Evolutionary conservation across 495 filamentous ascomycete species (phyloP), one percentile per base, ranked within the genome.

Genomic region (Hyaloscypha hepaticicola): DNA sequence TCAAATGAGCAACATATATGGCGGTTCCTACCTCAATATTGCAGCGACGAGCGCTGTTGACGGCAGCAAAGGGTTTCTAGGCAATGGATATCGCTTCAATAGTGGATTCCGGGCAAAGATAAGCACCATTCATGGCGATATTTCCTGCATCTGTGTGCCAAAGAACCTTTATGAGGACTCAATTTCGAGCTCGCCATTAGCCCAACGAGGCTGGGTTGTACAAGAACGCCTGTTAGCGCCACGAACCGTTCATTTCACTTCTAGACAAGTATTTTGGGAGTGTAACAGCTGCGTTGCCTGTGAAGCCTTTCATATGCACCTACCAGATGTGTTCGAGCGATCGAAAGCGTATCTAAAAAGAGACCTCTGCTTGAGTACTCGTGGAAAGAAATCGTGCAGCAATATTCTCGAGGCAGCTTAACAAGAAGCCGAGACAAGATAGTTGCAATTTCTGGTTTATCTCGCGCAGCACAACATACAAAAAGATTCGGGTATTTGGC

Each of bases 1-100:
- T 6, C 58, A 64, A 33, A 76, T 76, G 73, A 53, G 31, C 33
- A 38, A 60, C 27, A 69, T 72, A 8, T 74, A 73, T 58, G 27
- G 45, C 21, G 66, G 68, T 41, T 61, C 73, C 16, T 58, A 55
- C 50, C 21, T 73, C 22, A 71, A 69, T 29, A 69, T 76, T 38
- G 58, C 65, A 14, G 73, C 70, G 5, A 28, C 55, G 4, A 21
- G 21, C 19, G 19, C 55, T 33, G 16, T 8, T 16, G 55, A 58
- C 22, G 26, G 55, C 55, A 33, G 16, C 14, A 19, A 28, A 29
- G 55, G 55, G 19, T 11, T 58, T 25, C 34, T 58, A n/a, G 55
- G n/a, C 22, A 28, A 58, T 58, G 2, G 29, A 21, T 5, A 33
- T 16, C 16, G n/a, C 27, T 26, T 8, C 14, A 58, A 21, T 16